A percentile compares a stretch with the other conserved stretches of the same genome.
Evolutionary conservation across 2,329 filamentous ascomycete genomes (phyloP).

Genomic region (Alternaria postmessia): DNA sequence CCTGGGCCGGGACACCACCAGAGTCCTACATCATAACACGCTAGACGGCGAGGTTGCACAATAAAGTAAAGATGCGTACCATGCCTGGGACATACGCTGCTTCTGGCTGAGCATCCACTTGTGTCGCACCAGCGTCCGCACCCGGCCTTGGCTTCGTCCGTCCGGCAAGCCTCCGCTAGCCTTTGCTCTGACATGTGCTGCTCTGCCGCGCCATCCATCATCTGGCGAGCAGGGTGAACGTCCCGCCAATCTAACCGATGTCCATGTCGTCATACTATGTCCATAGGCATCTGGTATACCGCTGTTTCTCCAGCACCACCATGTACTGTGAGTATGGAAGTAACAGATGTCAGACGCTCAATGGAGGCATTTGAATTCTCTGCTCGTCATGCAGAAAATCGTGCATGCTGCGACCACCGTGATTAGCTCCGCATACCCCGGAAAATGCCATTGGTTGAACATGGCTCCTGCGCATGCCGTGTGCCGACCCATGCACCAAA

Average conservation of each 20-base stretch:
- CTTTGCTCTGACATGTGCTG: slow-evolving; percentile 12
- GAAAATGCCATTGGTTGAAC: slow-evolving; percentile 12
- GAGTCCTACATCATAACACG: slow-evolving; percentile 5
- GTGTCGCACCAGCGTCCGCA: not conserved
- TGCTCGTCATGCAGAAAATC: slow-evolving; percentile 6
- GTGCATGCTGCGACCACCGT: not conserved
- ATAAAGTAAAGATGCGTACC: slow-evolving; percentile 2
- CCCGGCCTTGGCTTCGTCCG: slow-evolving; percentile 5
- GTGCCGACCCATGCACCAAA: not conserved
- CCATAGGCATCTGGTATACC: not conserved
- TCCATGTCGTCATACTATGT: not conserved
- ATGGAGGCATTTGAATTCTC: not conserved
- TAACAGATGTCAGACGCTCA: not conserved
- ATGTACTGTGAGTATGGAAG: not conserved
- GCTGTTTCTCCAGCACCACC: not conserved
- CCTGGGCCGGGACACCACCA: slow-evolving; percentile 8
- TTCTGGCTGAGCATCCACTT: not conserved
- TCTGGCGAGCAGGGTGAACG: not conserved
- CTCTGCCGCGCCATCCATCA: slow-evolving; percentile 3
- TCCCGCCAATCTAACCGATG: slow-evolving; percentile 17
- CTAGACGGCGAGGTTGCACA: slow-evolving; percentile 8
- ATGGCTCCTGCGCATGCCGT: not conserved
- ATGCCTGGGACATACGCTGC: not conserved
- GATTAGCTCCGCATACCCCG: slow-evolving; percentile 15
- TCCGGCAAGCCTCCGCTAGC: slow-evolving; percentile 19